These are phyloP conservation scores for Syncephalastrum racemosum DNA, from an alignment of 371 early-diverging fungal species.

Conservation along the genomic window DNA sequence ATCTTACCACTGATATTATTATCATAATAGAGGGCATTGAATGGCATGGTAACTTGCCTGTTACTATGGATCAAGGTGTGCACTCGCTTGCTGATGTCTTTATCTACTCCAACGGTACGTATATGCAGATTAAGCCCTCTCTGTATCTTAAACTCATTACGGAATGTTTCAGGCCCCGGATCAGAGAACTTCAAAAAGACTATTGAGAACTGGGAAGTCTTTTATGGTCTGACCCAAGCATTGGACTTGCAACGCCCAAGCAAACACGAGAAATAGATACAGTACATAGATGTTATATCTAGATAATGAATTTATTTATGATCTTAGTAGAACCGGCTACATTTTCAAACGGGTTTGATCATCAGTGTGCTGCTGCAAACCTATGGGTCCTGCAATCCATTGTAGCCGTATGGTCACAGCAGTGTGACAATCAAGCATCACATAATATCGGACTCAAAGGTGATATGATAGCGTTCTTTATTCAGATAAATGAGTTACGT, in stretches of 20 bases:
- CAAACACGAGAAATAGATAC: conserved; percentile 12
- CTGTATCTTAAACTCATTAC: background rate
- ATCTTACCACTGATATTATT: conserved; percentile 2
- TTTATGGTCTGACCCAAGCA: conserved; percentile 55
- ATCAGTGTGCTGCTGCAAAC: no score
- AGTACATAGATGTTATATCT: no score
- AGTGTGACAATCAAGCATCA: no score
- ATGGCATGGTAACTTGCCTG: conserved; percentile 41
- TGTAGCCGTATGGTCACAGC: no score
- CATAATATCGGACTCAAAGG: no score
- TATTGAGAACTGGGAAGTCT: conserved; percentile 62
- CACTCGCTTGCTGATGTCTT: conserved; percentile 66
- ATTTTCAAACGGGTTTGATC: no score
- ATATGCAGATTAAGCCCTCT: background rate
- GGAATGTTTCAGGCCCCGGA: conserved; percentile 33
- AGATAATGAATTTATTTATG: no score
- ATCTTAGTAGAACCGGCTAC: no score
- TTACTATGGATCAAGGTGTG: conserved; percentile 39
- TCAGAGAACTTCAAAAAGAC: conserved; percentile 54
- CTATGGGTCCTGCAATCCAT: no score
- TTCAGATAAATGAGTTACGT: no score
- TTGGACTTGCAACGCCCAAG: conserved; percentile 19
- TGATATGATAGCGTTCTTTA: no score
- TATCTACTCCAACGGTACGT: conserved; percentile 45
- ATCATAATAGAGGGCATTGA: conserved; percentile 31